Evolutionary conservation across 192 early-diverging fungal genomes (phyloP).

Genomic region (Backusella psychrophila): DNA sequence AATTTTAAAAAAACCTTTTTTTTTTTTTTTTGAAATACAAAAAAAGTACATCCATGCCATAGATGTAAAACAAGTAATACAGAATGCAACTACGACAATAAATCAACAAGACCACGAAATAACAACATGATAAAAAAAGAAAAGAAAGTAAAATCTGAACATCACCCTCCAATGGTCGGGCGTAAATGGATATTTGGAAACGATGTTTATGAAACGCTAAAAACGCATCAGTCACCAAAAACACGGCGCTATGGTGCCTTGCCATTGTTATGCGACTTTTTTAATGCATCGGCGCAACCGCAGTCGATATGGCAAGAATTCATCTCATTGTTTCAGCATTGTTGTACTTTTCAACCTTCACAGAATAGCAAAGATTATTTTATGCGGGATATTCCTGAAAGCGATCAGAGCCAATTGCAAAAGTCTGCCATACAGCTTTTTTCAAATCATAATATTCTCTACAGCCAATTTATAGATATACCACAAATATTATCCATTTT

Average conservation of each 20-base stretch:
- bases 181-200: slow-evolving; percentile 1
- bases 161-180: neutral
- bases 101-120: slow-evolving; percentile 9
- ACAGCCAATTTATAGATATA: neutral
- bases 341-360: neutral
- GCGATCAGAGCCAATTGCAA: neutral
- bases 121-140: neutral
- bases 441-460: neutral
- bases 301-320: slow-evolving; percentile 2
- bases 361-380: neutral
- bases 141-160: neutral
- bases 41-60: neutral
- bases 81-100: slow-evolving; percentile 1
- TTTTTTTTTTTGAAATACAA: neutral
- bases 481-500: neutral
- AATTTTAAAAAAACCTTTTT: neutral
- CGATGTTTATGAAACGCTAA: slow-evolving; percentile 11
- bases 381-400: neutral
- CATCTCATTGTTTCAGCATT: neutral
- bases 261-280: slow-evolving; percentile 10
- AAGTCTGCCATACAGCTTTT: neutral
- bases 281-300: neutral
- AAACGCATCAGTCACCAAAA: neutral
- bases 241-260: neutral
- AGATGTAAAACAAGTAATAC: neutral